Base-by-base conservation (phyloP, 176 grass and related monocot species). In the Oryza rufipogon region DNA sequence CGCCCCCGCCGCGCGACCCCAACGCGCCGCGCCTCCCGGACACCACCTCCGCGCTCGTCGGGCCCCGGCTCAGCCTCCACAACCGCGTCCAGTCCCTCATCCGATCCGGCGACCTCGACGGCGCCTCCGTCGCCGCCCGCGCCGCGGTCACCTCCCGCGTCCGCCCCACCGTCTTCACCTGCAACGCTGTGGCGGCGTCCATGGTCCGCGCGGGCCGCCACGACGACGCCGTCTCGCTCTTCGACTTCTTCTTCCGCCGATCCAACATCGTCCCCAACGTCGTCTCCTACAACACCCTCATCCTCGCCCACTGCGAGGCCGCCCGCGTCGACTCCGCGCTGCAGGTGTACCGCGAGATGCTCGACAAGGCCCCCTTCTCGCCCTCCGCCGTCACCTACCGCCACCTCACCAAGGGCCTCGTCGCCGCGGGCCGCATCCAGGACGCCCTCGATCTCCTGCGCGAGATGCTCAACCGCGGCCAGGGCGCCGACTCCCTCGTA, bases 161-260 rank as follows among this genome's bases (percentile, higher is more conserved):
- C 84, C 88, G 90, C 71, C 92, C 94, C 58, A 91, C 94, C 64
- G 80, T 91, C 81, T 97, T 90, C 83, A 97, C 94, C 82, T 92
- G 87, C 86, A 94, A 94, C 84, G 91, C 92, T 14, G 94, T 97
- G 16, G 80, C 77, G 3, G 90, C 90, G 25, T 68, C 86, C 66
- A 86, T 92, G 82, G 73, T 19, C 73, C 76, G 86, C 6, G 66
- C 86, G 4, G 74, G 78, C 65, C 90, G 90, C 8, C 78, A 79
- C 4, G 90, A 88, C 19, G 90, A 80, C 58, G 76, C 73, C 71
- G 75, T 82, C 20, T 44, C 86, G 0, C 73, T 88, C 72, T 92
- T 88, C 51, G 69, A 77, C 54, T 75, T 83, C 82, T 88, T 88
- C 83, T 92, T 92, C 78, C 86, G 83, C 56, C 86, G 85, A 54